These are phyloP conservation scores for Globisporangium polare DNA, from an alignment of 352 stramenopile species.

Conservation along the genomic window DNA sequence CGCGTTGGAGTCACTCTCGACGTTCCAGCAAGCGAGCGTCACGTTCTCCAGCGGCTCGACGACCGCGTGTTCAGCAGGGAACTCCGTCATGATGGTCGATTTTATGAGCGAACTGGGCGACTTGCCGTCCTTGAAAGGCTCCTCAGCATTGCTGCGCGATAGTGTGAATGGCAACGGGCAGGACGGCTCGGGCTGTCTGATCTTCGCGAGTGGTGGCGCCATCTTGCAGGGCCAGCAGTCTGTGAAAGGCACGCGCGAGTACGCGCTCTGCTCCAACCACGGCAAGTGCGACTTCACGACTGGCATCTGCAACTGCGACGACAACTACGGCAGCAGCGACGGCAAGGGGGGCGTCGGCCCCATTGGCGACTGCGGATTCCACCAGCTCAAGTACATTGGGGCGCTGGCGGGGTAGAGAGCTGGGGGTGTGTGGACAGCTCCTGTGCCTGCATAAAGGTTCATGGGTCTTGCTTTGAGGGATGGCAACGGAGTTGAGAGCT, in stretches of 20 bases:
- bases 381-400: constrained; percentile 28
- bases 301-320: constrained; percentile 54
- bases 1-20: constrained; percentile 45
- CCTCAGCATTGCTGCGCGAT: constrained; percentile 37
- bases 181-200: constrained; percentile 46
- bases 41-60: constrained; percentile 26
- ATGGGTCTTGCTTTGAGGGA: too few species aligned
- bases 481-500: too few species aligned
- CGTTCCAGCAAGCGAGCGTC: constrained; percentile 39
- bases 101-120: constrained; percentile 60
- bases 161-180: constrained; percentile 43
- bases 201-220: constrained; percentile 34
- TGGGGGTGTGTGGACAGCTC: neutral
- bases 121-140: constrained; percentile 39
- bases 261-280: constrained; percentile 74
- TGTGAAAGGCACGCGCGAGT: constrained; percentile 65
- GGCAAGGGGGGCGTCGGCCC: constrained; percentile 56
- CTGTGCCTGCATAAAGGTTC: too few species aligned
- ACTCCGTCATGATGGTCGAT: constrained; percentile 50
- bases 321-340: constrained; percentile 66
- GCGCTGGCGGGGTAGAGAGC: neutral
- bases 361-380: constrained; percentile 76
- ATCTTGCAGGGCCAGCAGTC: constrained; percentile 32
- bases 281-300: constrained; percentile 63
- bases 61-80: constrained; percentile 37